Evolutionary conservation across 257 asterid species (phyloP), one percentile per base, ranked within the genome.

Genomic region (Phtheirospermum japonicum): DNA sequence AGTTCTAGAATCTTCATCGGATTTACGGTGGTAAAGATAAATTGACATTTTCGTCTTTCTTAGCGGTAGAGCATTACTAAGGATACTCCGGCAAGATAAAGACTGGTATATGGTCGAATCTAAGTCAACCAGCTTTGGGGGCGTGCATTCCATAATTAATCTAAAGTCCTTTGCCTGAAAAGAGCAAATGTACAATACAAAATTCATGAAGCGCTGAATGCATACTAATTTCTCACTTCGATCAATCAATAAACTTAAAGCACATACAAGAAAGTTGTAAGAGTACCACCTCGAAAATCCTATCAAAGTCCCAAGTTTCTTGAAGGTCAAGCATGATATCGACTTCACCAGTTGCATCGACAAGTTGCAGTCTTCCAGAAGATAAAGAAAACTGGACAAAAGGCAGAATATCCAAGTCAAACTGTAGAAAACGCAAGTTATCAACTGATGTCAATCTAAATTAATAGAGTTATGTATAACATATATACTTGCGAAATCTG

Each of bases 351-450:
- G 97, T 89, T 59, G 97, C 87, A 75, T 93, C 99, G 76, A 76
- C 85, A 73, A 93, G 88, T 75, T 86, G 90, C 75, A 89, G 68
- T 74, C 83, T 79, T 81, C 99, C 97, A 67, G 97, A 85, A 50
- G 86, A 82, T 43, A 48, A 63, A 63, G 94, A 86, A 73, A 84
- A 60, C 99, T 92, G 77, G 60, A 82, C 40, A 70, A 75, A 34
- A 68, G 64, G 52, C 66, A 69, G 10, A 68, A 50, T 37, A 70
- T 20, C 34, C 63, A 54, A 61, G 63, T 59, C 55, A 76, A 59
- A 63, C 18, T 11, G 53, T 17, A 51, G 20, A 45, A 39, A 58
- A 46, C 19, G 28, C 46, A 17, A 16, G 26, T 19, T 30, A 6
- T 48, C 19, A 19, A 64, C 32, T 64, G 40, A 64, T 49, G 54